Evolutionary conservation across 2,329 filamentous ascomycete species (phyloP), one percentile per base, ranked within the genome.

Genomic region (Thelonectria olida): DNA sequence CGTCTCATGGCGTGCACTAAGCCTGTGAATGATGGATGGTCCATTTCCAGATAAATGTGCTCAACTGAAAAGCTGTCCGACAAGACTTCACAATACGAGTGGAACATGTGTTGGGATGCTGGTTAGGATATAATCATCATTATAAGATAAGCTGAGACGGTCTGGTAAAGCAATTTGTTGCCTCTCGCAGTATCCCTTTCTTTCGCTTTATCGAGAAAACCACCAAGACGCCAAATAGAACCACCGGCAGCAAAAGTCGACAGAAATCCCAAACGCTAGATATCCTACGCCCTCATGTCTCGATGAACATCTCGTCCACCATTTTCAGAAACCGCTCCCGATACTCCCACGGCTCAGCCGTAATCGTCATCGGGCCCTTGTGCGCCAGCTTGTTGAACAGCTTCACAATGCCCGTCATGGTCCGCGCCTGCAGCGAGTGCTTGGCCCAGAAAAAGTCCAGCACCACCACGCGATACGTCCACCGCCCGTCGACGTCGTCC

Each of bases 361-460:
- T 93, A 55, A 93, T 91, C 61, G 87, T 90, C 90, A 93, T 93
- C 0, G 86, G 89, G 0, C 90, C 90, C 67, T 90, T 83, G 3
- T 83, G 78, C 28, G 85, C 87, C 25, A 92, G 78, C 13, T 83
- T 64, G 68, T 92, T 92, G 68, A 88, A 91, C 0, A 82, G 77
- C 49, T 84, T 84, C 60, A 93, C 85, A 34, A 92, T 74, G 0
- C 84, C 82, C 0, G 90, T 91, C 84, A 92, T 85, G 1, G 85
- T 80, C 73, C 84, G 85, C 1, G 91, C 87, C 54, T 87, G 88
- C 0, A 88, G 68, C 66, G 89, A 90, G 74, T 92, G 89, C 75
- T 90, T 91, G 0, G 89, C 86, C 90, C 90, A 93, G 79, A 93
- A 92, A 76, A 93, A 93, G 74, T 93, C 91, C 31, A 93, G 79